Base-by-base conservation (phyloP, 352 stramenopile genomes). In the Pythium monospermum region DNA sequence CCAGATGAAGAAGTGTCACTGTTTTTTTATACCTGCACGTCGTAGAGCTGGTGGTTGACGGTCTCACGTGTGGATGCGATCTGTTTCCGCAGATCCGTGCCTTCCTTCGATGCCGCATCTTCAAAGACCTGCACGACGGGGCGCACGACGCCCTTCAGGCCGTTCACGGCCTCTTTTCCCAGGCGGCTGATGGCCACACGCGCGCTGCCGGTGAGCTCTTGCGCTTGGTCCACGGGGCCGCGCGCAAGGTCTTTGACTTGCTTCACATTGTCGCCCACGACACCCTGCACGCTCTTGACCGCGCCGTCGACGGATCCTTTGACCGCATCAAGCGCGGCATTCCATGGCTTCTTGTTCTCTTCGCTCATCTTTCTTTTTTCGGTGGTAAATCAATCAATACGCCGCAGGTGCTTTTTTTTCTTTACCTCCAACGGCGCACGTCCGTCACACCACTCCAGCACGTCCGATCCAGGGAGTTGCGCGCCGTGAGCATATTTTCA, bases 81-180 rank as follows among this genome's bases (percentile, higher is more conserved):
- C 18, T 81, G 54, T 31, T 79, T 85, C 53, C 80, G 80, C 57
- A 91, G 58, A 51, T 68, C 51, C 18, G 80, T 91, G 46, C 80
- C 80, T 36, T 91, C 76, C 19, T 64, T 55, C 22, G 69, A 72
- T 18, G 83, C 69, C 26, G 75, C 77, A 55, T 80, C 69, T 49
- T 86, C 64, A 56, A 85, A 91, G 6, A 88, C 61, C 47, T 81
- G 59, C 41, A 81, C 59, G 42, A 87, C 56, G 11, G 76, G 80
- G n/a, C 51, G 57, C 40, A 79, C 63, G 18, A 66, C 45, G 49
- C 53, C 62, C 64, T 71, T 68, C 12, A 82, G 25, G n/a, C 57
- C 35, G 22, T 64, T 58, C 47, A 60, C 76, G 39, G 49, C 73
- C 61, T 80, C 68, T 41, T 73, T 50, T 32, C 66, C 44, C 19